These are phyloP conservation scores for Aspergillus nanangensis DNA, from an alignment of 495 filamentous ascomycete species.

Conservation along the genomic window DNA sequence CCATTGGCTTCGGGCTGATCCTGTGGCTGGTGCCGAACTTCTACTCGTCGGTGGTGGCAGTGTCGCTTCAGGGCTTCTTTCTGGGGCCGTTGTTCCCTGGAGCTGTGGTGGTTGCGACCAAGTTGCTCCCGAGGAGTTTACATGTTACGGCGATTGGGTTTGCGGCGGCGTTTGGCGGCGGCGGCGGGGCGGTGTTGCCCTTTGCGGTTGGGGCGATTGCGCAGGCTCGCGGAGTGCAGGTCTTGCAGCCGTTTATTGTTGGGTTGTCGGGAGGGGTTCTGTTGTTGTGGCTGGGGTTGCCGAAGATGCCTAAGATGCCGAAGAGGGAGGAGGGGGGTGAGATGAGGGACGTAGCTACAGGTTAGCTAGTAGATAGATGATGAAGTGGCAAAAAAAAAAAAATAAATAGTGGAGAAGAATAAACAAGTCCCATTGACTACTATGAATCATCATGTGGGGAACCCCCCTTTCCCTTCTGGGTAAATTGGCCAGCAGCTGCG, in stretches of 20 bases:
- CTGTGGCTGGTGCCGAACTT: constrained; percentile 71
- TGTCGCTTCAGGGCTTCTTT: constrained; percentile 70
- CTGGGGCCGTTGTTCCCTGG: constrained; percentile 65
- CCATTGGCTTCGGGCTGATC: constrained; percentile 53
- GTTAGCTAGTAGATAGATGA: neutral
- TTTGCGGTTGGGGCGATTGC: constrained; percentile 83
- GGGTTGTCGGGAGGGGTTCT: constrained; percentile 57
- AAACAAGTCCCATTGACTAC: too few relatives aligned
- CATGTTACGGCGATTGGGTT: constrained; percentile 84
- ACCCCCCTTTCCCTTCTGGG: too few relatives aligned
- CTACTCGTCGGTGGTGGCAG: constrained; percentile 64
- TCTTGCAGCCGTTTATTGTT: constrained; percentile 75
- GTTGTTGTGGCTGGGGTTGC: constrained; percentile 48
- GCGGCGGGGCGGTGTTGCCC: constrained; percentile 76
- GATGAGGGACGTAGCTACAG: neutral
- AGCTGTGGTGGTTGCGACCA: constrained; percentile 73
- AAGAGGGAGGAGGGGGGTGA: neutral
- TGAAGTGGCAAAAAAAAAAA: neutral
- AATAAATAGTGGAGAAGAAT: neutral
- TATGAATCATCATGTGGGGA: too few relatives aligned
- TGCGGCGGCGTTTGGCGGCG: constrained; percentile 73
- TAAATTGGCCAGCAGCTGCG: too few relatives aligned
- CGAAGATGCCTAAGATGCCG: constrained; percentile 10
- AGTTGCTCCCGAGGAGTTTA: constrained; percentile 69
- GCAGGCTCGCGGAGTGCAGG: constrained; percentile 71